Percentiles rank a stretch among this genome's conserved stretches.
These are phyloP conservation scores for Fusarium xylarioides DNA, from an alignment of 2,329 filamentous ascomycete genomes.

Conservation along the genomic window DNA sequence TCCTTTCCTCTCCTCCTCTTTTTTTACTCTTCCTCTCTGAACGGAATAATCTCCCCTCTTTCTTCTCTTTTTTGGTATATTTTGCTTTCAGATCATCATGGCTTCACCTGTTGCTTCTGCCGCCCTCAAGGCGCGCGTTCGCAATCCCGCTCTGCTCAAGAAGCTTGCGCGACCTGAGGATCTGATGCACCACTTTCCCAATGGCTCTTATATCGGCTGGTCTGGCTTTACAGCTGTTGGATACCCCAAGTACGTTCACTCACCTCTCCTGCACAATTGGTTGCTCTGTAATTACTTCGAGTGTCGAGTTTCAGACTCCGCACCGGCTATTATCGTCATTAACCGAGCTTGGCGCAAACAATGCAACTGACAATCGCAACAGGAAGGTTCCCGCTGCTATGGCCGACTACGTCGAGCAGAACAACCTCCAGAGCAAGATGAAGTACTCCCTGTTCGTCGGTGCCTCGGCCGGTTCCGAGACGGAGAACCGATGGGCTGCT, in stretches of 20 bases:
- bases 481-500: slow-evolving; percentile 89
- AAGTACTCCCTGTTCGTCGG: slow-evolving; percentile 90
- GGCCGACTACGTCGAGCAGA: slow-evolving; percentile 89
- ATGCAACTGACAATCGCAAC: neutral
- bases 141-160: slow-evolving; percentile 78
- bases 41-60: slow-evolving; percentile 35
- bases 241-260: slow-evolving; percentile 73
- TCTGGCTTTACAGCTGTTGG: slow-evolving; percentile 90
- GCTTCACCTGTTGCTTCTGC: slow-evolving; percentile 70
- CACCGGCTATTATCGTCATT: slow-evolving; percentile 27
- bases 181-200: slow-evolving; percentile 81
- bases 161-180: slow-evolving; percentile 85
- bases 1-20: slow-evolving; percentile 4
- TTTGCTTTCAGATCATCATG: slow-evolving; percentile 47
- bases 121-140: slow-evolving; percentile 78
- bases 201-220: slow-evolving; percentile 90
- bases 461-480: slow-evolving; percentile 88
- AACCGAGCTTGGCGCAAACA: slow-evolving; percentile 27
- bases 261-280: neutral
- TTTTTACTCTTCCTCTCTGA: neutral
- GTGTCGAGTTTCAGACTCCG: neutral
- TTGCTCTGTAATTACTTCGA: neutral
- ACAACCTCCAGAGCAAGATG: slow-evolving; percentile 82
- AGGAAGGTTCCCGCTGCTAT: slow-evolving; percentile 86
- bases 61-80: slow-evolving; percentile 17